These are phyloP conservation scores for Acanthamoeba healyi DNA, from an alignment of 208 protist species.

Conservation along the genomic window DNA sequence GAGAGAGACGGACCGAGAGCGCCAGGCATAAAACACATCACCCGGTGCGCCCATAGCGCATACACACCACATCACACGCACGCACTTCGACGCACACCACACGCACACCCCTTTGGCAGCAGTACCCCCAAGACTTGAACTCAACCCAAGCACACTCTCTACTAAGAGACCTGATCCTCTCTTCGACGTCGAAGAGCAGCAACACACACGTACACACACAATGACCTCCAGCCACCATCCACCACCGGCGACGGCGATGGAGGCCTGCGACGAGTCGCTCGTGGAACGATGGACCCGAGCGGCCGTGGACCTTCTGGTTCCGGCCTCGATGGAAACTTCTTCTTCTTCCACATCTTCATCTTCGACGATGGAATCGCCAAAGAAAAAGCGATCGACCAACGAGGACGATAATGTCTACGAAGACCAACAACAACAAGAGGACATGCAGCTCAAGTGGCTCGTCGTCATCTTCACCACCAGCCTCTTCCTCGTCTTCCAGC, in stretches of 20 bases:
- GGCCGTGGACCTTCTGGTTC: background rate
- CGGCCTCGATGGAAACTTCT: background rate
- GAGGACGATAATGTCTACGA: no score
- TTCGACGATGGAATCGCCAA: no score
- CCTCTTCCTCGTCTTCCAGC: background rate
- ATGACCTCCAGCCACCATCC: background rate
- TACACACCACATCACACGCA: no score
- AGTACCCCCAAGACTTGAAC: no score
- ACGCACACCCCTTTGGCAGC: no score
- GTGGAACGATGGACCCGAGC: background rate
- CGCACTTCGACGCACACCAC: no score
- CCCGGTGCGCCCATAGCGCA: no score
- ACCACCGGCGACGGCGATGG: background rate
- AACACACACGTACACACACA: background rate
- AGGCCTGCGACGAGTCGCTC: background rate
- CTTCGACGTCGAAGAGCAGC: background rate
- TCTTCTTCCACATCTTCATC: background rate
- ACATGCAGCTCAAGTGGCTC: background rate
- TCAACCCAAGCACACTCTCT: background rate
- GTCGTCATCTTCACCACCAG: background rate
- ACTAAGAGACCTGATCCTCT: background rate
- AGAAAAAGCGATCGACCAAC: no score
- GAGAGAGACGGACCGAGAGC: background rate
- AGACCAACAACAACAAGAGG: no score
- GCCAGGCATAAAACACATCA: background rate